phyloP scores from a whole-genome alignment of 148 eudicot genomes.

The Talinum fruticosum region DNA sequence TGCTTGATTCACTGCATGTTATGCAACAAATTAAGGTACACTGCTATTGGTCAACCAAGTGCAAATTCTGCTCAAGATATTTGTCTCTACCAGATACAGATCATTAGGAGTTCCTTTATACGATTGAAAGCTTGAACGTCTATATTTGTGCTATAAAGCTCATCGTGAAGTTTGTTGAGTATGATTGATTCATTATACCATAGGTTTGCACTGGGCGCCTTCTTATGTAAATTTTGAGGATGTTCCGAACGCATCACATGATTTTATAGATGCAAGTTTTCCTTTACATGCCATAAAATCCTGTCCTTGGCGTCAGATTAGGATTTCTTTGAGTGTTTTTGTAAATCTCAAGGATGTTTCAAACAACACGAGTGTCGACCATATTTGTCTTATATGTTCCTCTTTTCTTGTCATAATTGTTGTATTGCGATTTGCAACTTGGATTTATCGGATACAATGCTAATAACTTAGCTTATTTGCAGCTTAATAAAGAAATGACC shows the following conservation, averaged over 20 bases:
- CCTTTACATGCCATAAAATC: neutral
- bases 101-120: neutral
- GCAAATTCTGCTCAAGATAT: neutral
- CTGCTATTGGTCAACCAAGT: neutral
- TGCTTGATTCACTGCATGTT: constrained; percentile 6
- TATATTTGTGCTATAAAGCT: neutral
- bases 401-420: too few relatives aligned
- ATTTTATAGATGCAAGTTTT: constrained; percentile 4
- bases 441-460: neutral
- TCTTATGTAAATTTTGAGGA: constrained; percentile 21
- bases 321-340: neutral
- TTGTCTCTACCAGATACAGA: neutral
- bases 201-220: constrained; percentile 7
- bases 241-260: neutral
- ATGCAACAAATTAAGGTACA: neutral
- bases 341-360: constrained; percentile 6
- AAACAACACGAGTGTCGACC: neutral
- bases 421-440: too few relatives aligned
- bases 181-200: neutral
- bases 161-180: neutral
- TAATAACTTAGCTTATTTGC: neutral
- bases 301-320: neutral
- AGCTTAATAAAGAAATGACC: neutral
- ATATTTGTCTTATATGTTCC: neutral
- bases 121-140: constrained; percentile 6